Conservation (phyloP, 108 stramenopile genomes). For the Asterionellopsis glacialis region DNA sequence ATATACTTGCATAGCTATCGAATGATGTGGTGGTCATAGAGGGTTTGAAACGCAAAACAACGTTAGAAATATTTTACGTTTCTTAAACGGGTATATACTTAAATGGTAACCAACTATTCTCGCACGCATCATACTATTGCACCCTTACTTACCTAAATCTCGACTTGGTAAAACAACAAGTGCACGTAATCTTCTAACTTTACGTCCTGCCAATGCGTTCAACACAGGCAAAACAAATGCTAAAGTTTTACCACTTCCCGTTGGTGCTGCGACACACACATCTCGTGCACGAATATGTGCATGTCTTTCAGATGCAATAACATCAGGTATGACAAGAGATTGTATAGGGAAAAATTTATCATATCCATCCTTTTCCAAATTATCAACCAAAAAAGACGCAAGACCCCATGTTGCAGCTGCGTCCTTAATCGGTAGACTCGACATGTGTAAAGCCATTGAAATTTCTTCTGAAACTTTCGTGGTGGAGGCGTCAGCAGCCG, state of each 20-base stretch:
- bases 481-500: constrained; percentile 2
- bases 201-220: constrained; percentile 59
- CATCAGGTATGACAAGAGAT: constrained; percentile 75
- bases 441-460: constrained; percentile 51
- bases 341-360: constrained; percentile 91
- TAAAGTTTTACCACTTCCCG: constrained; percentile 86
- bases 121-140: not conserved
- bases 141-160: constrained; percentile 43
- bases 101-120: not conserved
- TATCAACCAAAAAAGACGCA: constrained; percentile 64
- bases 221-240: constrained; percentile 83
- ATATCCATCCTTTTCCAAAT: constrained; percentile 59
- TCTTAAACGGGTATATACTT: no score
- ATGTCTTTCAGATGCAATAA: constrained; percentile 66
- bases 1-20: constrained; percentile 67
- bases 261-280: constrained; percentile 86
- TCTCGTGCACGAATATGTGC: constrained; percentile 47
- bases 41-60: not conserved
- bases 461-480: constrained; percentile 16
- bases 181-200: constrained; percentile 75
- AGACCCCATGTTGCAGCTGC: constrained; percentile 64
- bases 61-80: not conserved
- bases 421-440: constrained; percentile 52
- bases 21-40: not conserved
- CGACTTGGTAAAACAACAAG: constrained; percentile 91